Percentiles rank a stretch among this genome's conserved stretches.
Conservation (phyloP, 805 yeast genomes). For the Spathaspora sp. region DNA sequence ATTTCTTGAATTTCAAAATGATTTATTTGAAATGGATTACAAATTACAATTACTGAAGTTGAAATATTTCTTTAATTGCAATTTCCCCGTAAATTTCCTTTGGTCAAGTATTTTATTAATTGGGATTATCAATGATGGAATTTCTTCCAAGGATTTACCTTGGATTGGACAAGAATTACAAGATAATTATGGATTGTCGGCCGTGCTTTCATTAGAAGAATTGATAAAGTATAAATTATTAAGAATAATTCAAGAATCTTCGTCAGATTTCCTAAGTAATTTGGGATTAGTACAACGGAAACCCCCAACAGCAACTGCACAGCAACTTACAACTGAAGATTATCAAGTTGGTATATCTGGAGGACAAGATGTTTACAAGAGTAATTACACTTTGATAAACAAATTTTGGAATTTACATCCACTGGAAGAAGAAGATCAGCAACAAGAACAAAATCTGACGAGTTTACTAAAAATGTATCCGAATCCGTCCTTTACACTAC, state of each 20-base stretch:
- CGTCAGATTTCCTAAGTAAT: conserved; percentile 22
- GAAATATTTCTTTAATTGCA: conserved; percentile 36
- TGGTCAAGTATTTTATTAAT: conserved; percentile 55
- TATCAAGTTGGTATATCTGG: conserved; percentile 30
- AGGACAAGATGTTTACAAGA: conserved; percentile 23
- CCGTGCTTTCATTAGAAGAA: conserved; percentile 44
- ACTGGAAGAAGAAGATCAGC: conserved; percentile 19
- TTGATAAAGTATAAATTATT: conserved; percentile 49
- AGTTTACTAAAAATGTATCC: conserved; percentile 33
- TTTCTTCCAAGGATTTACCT: conserved; percentile 61
- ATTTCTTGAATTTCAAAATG: conserved; percentile 64
- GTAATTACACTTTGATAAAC: conserved; percentile 34
- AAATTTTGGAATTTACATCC: conserved; percentile 51
- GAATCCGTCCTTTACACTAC: conserved; percentile 60
- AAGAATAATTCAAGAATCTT: conserved; percentile 20
- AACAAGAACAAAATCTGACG: conserved; percentile 6
- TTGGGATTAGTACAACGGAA: conserved; percentile 10
- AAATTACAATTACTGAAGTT: conserved; percentile 24
- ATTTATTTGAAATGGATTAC: conserved; percentile 48
- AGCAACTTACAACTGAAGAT: conserved; percentile 11
- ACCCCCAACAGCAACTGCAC: background rate
- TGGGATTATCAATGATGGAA: conserved; percentile 63
- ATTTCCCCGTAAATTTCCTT: conserved; percentile 38
- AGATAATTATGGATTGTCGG: conserved; percentile 62
- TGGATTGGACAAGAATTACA: conserved; percentile 51